Conservation (phyloP, 2,329 filamentous ascomycete species). For the Aspergillus pseudoterreus region DNA sequence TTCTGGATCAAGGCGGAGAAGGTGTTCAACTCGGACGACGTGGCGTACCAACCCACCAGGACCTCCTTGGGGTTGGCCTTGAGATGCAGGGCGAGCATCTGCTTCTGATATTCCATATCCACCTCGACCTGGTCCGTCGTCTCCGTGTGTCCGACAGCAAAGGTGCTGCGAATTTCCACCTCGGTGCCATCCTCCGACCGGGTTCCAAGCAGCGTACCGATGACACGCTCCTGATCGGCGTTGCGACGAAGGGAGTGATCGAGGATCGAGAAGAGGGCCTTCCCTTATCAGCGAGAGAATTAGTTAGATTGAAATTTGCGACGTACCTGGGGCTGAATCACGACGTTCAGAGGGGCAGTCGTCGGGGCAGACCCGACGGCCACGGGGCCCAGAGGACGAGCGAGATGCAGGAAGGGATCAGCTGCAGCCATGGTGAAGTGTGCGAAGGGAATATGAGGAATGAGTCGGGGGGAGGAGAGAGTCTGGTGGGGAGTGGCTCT, state of each 20-base stretch:
- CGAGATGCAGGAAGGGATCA: conserved; percentile 90
- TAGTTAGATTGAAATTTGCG: background rate
- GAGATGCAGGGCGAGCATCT: conserved; percentile 93
- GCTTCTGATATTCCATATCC: conserved; percentile 99
- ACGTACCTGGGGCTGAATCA: conserved; percentile 89
- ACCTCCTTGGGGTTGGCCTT: conserved; percentile 92
- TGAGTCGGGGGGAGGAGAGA: conserved; percentile 15
- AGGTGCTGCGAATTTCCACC: conserved; percentile 92
- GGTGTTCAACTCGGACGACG: conserved; percentile 92
- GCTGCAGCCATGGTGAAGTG: conserved; percentile 71
- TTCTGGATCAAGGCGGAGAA: conserved; percentile 99
- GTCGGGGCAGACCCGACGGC: conserved; percentile 74
- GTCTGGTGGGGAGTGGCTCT: conserved; percentile 7
- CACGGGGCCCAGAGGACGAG: conserved; percentile 82
- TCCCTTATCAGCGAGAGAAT: conserved; percentile 14
- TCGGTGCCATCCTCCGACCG: conserved; percentile 96
- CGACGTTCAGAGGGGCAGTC: conserved; percentile 87
- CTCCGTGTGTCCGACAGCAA: conserved; percentile 97
- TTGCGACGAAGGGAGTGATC: conserved; percentile 94
- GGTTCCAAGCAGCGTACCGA: conserved; percentile 88
- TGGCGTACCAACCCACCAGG: conserved; percentile 97
- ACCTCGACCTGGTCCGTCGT: conserved; percentile 98
- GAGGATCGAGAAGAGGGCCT: conserved; percentile 64
- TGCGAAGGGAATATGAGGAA: background rate
- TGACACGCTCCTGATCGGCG: conserved; percentile 89